Evolutionary conservation across 2,329 filamentous ascomycete genomes (phyloP).

Genomic region (Alternaria longipes): DNA sequence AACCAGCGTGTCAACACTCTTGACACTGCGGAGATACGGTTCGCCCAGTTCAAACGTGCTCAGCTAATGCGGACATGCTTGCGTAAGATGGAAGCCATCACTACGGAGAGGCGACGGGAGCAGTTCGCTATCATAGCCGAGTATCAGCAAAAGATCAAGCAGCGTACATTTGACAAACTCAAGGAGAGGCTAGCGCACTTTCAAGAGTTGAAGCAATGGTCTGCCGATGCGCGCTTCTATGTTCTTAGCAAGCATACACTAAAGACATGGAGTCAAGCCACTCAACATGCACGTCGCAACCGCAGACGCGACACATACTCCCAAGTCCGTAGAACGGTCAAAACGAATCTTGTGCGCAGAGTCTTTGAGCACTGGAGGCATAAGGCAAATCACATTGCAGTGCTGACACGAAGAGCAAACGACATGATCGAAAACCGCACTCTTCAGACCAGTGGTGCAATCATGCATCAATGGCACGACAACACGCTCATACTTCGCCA

Average conservation of each 20-base stretch:
- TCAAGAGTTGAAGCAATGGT: conserved; percentile 61
- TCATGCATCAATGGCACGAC: conserved; percentile 57
- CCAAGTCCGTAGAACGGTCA: conserved; percentile 61
- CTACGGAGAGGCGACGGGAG: conserved; percentile 36
- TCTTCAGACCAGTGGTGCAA: conserved; percentile 35
- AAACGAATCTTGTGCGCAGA: conserved; percentile 61
- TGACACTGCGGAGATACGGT: conserved; percentile 41
- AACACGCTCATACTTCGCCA: conserved; percentile 42
- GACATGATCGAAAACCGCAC: conserved; percentile 35
- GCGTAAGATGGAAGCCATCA: conserved; percentile 39
- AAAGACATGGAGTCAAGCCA: conserved; percentile 62
- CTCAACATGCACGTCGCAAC: conserved; percentile 60
- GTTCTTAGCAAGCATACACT: conserved; percentile 61
- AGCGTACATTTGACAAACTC: conserved; percentile 49
- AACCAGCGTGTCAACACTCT: conserved; percentile 40
- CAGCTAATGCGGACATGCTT: conserved; percentile 40
- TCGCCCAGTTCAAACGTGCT: conserved; percentile 42
- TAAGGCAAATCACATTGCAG: conserved; percentile 27
- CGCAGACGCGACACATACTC: conserved; percentile 66
- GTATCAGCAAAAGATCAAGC: conserved; percentile 53
- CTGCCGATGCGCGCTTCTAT: conserved; percentile 65
- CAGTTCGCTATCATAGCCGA: conserved; percentile 53
- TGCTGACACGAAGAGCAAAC: conserved; percentile 45
- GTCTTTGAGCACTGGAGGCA: conserved; percentile 52
- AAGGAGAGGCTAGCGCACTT: conserved; percentile 54